Conservation (phyloP, 768 basidiomycete species). For the Serpula lacrymans region DNA sequence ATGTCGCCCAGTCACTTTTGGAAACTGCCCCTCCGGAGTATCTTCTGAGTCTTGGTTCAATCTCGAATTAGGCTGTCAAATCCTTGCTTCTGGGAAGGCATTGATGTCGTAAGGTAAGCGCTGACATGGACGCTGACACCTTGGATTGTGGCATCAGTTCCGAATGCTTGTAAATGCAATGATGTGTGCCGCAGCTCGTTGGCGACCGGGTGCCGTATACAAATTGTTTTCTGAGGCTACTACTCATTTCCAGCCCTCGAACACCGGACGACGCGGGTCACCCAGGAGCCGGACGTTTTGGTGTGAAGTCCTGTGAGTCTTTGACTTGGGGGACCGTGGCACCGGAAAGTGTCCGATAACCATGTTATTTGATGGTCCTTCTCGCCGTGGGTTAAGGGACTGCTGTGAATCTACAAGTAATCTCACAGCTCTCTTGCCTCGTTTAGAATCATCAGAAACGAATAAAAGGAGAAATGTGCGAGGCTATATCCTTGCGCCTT, state of each 20-base stretch:
- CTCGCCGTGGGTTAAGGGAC: conserved; percentile 1
- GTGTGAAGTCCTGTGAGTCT: conserved; percentile 13
- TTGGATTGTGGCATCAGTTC: too few species aligned
- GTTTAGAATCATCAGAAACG: conserved; percentile 8
- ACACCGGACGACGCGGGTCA: conserved; percentile 5
- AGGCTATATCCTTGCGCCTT: background rate
- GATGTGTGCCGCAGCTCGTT: too few species aligned
- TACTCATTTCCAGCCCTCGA: conserved; percentile 3
- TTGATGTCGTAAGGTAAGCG: background rate
- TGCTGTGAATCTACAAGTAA: background rate
- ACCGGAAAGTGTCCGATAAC: conserved; percentile 17
- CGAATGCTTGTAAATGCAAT: too few species aligned
- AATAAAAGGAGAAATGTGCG: conserved; percentile 22
- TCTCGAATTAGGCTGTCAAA: background rate
- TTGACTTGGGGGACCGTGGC: conserved; percentile 2
- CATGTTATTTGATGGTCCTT: conserved; percentile 6
- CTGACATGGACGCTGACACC: too few species aligned
- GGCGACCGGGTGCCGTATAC: conserved; percentile 13
- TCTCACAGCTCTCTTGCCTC: conserved; percentile 7
- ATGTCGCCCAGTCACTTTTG: too few species aligned
- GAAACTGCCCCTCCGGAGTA: background rate
- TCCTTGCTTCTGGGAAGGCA: conserved; percentile 2
- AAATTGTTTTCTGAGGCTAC: background rate
- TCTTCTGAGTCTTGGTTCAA: background rate
- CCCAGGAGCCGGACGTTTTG: conserved; percentile 12